Evolutionary conservation across 345 rosid genomes (phyloP).

Genomic region (Populus tremula): DNA sequence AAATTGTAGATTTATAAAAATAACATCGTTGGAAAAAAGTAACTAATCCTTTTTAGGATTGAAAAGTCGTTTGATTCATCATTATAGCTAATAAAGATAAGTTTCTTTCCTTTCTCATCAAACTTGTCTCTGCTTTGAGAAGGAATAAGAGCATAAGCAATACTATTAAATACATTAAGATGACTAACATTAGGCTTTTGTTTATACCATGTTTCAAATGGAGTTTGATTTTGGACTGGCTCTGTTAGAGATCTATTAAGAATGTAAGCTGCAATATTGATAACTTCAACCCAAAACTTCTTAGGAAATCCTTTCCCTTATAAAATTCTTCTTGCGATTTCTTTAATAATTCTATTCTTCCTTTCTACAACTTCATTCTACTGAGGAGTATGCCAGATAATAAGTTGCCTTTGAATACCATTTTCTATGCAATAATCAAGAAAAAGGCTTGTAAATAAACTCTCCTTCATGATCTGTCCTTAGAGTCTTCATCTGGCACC

Average conservation of each 20-base stretch:
- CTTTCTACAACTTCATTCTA: fast-evolving
- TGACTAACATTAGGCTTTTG: too few species aligned
- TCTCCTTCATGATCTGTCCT: not conserved
- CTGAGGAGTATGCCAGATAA: fast-evolving
- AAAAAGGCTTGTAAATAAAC: not conserved
- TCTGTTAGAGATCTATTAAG: too few species aligned
- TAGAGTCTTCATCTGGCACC: not conserved
- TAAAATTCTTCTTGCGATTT: too few species aligned
- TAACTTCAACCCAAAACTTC: too few species aligned
- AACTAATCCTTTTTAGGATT: not conserved
- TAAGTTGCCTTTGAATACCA: not conserved
- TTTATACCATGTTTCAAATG: too few species aligned
- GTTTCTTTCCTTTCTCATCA: not conserved
- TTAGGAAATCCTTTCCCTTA: too few species aligned
- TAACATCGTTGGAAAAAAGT: not conserved
- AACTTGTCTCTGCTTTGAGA: too few species aligned
- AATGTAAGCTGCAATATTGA: too few species aligned
- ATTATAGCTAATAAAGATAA: not conserved
- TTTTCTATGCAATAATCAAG: not conserved
- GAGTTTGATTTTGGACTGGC: too few species aligned
- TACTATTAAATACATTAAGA: not conserved
- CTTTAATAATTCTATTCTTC: not conserved
- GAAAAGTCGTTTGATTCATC: not conserved
- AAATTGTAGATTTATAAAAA: not conserved
- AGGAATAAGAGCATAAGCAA: not conserved